Conservation (phyloP, 169 alveolate genomes). For the Plasmodium sp. region DNA sequence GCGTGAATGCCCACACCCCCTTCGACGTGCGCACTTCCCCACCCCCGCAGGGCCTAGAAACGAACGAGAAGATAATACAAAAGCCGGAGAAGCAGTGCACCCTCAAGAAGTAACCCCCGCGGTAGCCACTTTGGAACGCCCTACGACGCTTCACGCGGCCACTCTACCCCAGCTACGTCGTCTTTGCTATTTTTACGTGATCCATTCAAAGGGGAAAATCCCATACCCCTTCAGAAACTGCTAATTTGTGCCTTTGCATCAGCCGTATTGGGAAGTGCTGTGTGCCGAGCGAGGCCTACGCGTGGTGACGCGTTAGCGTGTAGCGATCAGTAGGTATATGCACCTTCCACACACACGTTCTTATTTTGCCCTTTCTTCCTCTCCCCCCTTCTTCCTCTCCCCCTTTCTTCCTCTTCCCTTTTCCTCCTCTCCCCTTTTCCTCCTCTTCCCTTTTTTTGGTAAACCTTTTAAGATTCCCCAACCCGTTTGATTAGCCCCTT, state of each 20-base stretch:
- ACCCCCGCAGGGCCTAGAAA: constrained; percentile 50
- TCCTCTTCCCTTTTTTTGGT: background rate
- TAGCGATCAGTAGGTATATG: background rate
- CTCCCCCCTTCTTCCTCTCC: background rate
- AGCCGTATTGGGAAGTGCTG: background rate
- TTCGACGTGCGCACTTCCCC: background rate
- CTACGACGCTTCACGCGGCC: background rate
- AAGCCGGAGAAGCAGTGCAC: constrained; percentile 79
- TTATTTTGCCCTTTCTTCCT: background rate
- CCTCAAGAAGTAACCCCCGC: constrained; percentile 47
- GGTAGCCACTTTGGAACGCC: background rate
- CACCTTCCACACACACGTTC: background rate
- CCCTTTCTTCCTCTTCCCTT: background rate
- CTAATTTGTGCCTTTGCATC: background rate
- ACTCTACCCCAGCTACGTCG: background rate
- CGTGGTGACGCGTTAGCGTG: background rate
- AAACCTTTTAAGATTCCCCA: background rate
- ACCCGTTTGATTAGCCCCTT: background rate
- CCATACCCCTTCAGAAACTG: background rate
- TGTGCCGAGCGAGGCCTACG: background rate
- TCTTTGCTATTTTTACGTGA: background rate
- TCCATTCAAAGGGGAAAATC: background rate
- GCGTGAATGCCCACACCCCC: background rate
- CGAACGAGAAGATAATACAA: constrained; percentile 79
- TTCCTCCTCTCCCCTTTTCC: background rate